These are phyloP conservation scores for Areca catechu DNA, from an alignment of 176 grass and related monocot species.

Conservation along the genomic window DNA sequence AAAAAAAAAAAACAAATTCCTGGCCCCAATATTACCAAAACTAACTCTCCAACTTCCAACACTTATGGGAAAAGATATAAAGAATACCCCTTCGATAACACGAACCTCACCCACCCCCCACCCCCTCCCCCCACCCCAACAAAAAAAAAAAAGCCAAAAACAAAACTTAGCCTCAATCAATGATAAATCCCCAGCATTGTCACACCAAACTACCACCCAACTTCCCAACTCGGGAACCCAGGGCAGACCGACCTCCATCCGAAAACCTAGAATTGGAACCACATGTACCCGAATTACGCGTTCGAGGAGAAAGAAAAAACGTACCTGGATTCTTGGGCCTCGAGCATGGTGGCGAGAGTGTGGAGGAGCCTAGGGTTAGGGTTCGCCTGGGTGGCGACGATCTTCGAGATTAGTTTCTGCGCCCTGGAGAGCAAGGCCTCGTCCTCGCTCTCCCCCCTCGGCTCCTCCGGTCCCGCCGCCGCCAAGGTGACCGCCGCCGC, in stretches of 20 bases:
- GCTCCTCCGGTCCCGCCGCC: neutral
- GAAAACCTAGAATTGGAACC: slow-evolving; percentile 1
- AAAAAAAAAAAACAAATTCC: too few species aligned
- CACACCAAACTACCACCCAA: neutral
- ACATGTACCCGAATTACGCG: neutral
- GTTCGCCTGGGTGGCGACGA: slow-evolving; percentile 42
- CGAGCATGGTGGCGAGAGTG: slow-evolving; percentile 72
- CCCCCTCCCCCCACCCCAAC: too few species aligned
- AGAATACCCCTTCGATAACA: too few species aligned
- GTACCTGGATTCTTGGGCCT: slow-evolving; percentile 59
- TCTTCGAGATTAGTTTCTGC: slow-evolving; percentile 41
- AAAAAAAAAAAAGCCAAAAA: too few species aligned
- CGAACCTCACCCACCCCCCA: too few species aligned
- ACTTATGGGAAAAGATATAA: too few species aligned
- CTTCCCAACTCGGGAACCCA: neutral
- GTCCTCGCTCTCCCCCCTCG: slow-evolving; percentile 27
- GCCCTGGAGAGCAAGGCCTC: slow-evolving; percentile 50
- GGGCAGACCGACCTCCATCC: neutral
- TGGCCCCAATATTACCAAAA: too few species aligned
- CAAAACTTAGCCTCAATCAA: too few species aligned
- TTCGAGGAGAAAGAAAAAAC: neutral
- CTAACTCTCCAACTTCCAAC: too few species aligned
- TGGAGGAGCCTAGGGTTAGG: slow-evolving; percentile 81
- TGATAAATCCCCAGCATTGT: too few species aligned
- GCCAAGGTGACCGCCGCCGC: neutral